A percentile compares a stretch with the other conserved stretches of the same genome.
Conservation (phyloP, 108 stramenopile genomes). For the Pseudonitzschia pungens region DNA sequence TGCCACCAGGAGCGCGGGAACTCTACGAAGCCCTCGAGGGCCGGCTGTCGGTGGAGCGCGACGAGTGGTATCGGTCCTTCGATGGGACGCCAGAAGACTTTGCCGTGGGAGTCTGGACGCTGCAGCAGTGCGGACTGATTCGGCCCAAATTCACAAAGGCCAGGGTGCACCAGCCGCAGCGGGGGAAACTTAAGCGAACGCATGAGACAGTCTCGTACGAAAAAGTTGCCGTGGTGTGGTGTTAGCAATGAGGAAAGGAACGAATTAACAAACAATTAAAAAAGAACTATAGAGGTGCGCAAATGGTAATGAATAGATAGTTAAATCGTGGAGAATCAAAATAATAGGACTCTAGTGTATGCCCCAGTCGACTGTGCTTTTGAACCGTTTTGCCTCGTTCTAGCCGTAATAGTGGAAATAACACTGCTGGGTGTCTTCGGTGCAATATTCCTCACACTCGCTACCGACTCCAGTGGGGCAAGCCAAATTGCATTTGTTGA, state of each 20-base stretch:
- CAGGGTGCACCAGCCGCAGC: not conserved
- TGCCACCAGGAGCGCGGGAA: slow-evolving; percentile 15
- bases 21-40: slow-evolving; percentile 29
- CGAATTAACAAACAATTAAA: not conserved
- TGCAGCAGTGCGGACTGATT: slow-evolving; percentile 22
- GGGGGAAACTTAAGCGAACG: not conserved
- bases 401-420: slow-evolving; percentile 18
- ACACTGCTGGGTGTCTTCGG: slow-evolving; percentile 16
- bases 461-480: not conserved
- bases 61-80: slow-evolving; percentile 36
- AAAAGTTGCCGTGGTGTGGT: slow-evolving; percentile 37
- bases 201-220: slow-evolving; percentile 20
- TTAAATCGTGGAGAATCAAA: no score
- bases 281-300: no score
- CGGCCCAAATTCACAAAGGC: slow-evolving; percentile 15
- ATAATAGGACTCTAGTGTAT: no score
- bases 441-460: slow-evolving; percentile 2
- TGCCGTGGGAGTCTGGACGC: slow-evolving; percentile 32
- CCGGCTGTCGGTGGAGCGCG: slow-evolving; percentile 20
- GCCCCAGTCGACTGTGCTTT: no score
- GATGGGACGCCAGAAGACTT: slow-evolving; percentile 27
- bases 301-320: no score
- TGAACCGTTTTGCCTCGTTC: no score
- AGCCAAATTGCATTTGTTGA: slow-evolving; percentile 16
- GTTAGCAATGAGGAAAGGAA: slow-evolving; percentile 2